Conservation (phyloP, 2,329 filamentous ascomycete genomes). For the Colletotrichum cuscutae region DNA sequence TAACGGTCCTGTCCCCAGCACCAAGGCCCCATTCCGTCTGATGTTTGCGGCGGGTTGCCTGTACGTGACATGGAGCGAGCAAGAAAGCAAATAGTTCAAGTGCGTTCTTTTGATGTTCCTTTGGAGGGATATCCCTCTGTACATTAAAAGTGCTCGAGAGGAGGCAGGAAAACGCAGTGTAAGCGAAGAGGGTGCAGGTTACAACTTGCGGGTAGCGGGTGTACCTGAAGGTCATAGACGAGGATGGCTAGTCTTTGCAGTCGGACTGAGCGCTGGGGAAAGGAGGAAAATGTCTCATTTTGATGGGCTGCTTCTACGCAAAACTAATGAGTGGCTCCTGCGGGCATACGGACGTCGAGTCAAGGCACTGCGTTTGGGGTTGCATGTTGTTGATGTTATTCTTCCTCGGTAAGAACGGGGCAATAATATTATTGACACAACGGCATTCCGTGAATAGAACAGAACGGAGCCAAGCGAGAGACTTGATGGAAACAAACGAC, state of each 20-base stretch:
- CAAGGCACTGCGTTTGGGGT: conserved; percentile 27
- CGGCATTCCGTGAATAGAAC: conserved; percentile 18
- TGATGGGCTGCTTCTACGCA: conserved; percentile 15
- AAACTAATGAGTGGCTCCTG: conserved; percentile 5
- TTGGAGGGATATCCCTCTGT: background rate
- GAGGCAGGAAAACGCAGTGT: background rate
- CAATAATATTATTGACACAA: background rate
- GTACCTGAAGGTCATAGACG: conserved; percentile 21
- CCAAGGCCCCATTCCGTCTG: conserved; percentile 2
- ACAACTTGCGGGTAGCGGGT: conserved; percentile 8
- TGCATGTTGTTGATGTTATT: conserved; percentile 6
- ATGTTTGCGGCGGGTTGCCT: background rate
- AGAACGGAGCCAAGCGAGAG: background rate
- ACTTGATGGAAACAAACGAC: background rate
- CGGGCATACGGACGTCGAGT: conserved; percentile 15
- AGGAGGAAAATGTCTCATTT: conserved; percentile 28
- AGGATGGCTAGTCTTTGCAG: conserved; percentile 16
- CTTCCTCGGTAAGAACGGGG: conserved; percentile 19
- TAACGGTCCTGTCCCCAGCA: conserved; percentile 13
- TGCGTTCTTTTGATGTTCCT: conserved; percentile 9
- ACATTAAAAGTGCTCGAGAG: background rate
- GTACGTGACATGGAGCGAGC: background rate
- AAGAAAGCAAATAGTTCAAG: background rate
- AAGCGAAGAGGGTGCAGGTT: background rate
- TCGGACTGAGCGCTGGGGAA: conserved; percentile 25